phyloP scores from a whole-genome alignment of 345 rosid species.

The Barbarea vulgaris region DNA sequence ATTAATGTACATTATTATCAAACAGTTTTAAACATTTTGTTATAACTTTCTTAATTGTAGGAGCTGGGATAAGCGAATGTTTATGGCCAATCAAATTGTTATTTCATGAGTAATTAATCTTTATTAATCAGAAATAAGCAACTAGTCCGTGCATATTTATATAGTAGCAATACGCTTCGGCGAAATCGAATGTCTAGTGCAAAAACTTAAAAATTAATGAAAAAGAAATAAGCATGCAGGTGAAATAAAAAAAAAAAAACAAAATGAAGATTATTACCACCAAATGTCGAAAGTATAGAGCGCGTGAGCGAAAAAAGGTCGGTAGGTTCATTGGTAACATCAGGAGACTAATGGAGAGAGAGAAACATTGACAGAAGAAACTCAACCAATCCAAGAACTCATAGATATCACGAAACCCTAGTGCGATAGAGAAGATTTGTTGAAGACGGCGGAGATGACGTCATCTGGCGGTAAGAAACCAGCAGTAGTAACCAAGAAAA shows the following conservation, averaged over 20 bases:
- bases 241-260: slow-evolving; percentile 1
- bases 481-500: slow-evolving; percentile 9
- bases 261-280: not conserved
- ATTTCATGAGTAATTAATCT: not conserved
- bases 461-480: slow-evolving; percentile 14
- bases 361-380: not conserved
- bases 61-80: not conserved
- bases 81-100: slow-evolving; percentile 6
- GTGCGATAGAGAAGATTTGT: slow-evolving; percentile 1
- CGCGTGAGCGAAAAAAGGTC: slow-evolving; percentile 23
- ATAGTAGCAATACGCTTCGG: not conserved
- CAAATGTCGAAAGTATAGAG: slow-evolving; percentile 9
- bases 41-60: not conserved
- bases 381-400: slow-evolving; percentile 21
- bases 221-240: slow-evolving; percentile 1
- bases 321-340: slow-evolving; percentile 40
- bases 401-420: slow-evolving; percentile 39
- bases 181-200: not conserved
- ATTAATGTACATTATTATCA: slow-evolving; percentile 31
- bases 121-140: not conserved
- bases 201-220: not conserved
- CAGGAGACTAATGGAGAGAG: slow-evolving; percentile 31
- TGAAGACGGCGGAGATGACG: slow-evolving; percentile 20
- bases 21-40: not conserved
- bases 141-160: not conserved